Percentiles rank a stretch among this genome's conserved stretches.
Evolutionary conservation across 805 yeast species (phyloP).

Genomic region (Ogataea salicorniae): DNA sequence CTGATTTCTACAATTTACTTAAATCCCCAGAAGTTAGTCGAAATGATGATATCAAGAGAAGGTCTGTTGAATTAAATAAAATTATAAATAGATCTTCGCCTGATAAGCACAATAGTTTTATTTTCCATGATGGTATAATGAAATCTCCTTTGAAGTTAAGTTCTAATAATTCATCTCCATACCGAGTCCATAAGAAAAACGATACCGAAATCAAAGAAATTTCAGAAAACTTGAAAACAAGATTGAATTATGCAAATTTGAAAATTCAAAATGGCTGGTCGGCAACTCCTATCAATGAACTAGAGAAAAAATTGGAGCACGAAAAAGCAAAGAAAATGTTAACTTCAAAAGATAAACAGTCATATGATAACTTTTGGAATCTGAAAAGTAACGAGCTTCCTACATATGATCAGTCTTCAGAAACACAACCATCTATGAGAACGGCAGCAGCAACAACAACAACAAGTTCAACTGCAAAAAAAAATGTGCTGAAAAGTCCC

Average conservation of each 20-base stretch:
- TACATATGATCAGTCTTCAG: not conserved
- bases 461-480: not conserved
- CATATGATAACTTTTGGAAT: constrained; percentile 27
- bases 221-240: constrained; percentile 31
- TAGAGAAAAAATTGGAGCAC: constrained; percentile 23
- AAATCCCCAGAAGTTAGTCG: constrained; percentile 31
- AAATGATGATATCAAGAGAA: constrained; percentile 23
- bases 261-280: constrained; percentile 35
- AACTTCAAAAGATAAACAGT: constrained; percentile 11
- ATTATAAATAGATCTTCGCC: constrained; percentile 24
- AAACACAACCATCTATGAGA: constrained; percentile 2
- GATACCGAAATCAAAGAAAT: constrained; percentile 32
- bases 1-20: constrained; percentile 32
- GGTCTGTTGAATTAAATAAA: constrained; percentile 29
- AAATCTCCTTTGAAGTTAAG: constrained; percentile 21
- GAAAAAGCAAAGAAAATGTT: constrained; percentile 14
- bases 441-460: not conserved
- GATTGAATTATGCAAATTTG: constrained; percentile 32
- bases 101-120: constrained; percentile 17
- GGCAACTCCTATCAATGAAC: constrained; percentile 24
- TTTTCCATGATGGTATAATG: constrained; percentile 23
- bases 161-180: constrained; percentile 12
- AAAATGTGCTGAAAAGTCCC: not conserved
- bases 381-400: constrained; percentile 24
- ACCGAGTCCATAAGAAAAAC: constrained; percentile 26